These are phyloP conservation scores for Trypanosoma vivax DNA, from an alignment of 208 protist genomes.

Conservation along the genomic window DNA sequence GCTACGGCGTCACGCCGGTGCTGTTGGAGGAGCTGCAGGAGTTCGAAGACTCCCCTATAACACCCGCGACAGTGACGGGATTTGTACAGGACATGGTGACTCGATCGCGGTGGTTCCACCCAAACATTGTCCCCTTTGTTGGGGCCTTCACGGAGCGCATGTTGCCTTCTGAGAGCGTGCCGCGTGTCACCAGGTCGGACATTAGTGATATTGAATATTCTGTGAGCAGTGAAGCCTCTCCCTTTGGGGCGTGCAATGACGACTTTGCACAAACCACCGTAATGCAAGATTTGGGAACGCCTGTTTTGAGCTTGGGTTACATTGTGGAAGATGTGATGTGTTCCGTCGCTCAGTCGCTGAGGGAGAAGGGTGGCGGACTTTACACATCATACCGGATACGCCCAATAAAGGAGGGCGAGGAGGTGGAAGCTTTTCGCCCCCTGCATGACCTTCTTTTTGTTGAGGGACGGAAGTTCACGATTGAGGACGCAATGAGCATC, in stretches of 20 bases:
- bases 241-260: no score
- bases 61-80: slow-evolving; percentile 20
- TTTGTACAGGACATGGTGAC: slow-evolving; percentile 56
- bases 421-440: background rate
- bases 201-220: no score
- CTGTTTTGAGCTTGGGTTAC: slow-evolving; percentile 27
- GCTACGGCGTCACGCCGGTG: slow-evolving; percentile 16
- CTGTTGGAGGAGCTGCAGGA: slow-evolving; percentile 23
- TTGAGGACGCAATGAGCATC: slow-evolving; percentile 38
- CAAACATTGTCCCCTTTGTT: slow-evolving; percentile 39
- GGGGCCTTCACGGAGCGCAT: slow-evolving; percentile 66
- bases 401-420: background rate
- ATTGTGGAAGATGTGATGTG: slow-evolving; percentile 22
- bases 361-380: background rate
- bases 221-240: no score
- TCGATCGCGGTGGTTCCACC: slow-evolving; percentile 57
- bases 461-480: slow-evolving; percentile 27
- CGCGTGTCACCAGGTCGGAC: no score
- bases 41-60: background rate
- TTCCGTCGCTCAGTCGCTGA: background rate
- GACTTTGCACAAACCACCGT: no score
- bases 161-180: background rate
- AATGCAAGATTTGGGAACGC: no score
- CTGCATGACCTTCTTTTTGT: slow-evolving; percentile 30
- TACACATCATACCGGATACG: background rate